phyloP scores from a whole-genome alignment of 2,329 filamentous ascomycete genomes.

The Parastagonospora avenae region DNA sequence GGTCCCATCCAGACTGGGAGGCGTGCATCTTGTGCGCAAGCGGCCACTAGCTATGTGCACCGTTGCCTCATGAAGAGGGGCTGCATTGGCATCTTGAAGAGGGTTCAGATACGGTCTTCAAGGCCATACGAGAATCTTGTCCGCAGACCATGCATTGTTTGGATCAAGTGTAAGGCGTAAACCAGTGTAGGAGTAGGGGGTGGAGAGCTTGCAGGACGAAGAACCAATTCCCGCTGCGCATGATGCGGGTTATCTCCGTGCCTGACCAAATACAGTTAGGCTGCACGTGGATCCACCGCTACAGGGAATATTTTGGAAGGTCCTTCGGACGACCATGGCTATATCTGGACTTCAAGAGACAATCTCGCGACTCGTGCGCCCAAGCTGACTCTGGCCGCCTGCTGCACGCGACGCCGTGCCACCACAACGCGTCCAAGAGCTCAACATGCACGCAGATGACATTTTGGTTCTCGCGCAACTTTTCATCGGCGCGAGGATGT shows the following conservation, averaged over 20 bases:
- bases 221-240: background rate
- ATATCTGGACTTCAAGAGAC: background rate
- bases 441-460: background rate
- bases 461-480: background rate
- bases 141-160: background rate
- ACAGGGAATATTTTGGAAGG: background rate
- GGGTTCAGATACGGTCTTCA: background rate
- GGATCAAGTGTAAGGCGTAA: background rate
- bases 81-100: background rate
- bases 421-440: background rate
- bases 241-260: background rate
- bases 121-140: background rate
- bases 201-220: background rate
- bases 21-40: background rate
- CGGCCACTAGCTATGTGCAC: background rate
- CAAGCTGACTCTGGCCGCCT: background rate
- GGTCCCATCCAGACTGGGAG: background rate
- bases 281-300: background rate
- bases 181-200: background rate
- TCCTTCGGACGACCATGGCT: background rate
- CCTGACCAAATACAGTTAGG: background rate
- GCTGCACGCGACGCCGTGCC: background rate
- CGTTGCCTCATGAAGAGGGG: conserved; percentile 2
- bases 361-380: background rate
- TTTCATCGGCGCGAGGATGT: background rate